Evolutionary conservation across 805 yeast species (phyloP).

Genomic region (Ogataea haglerorum): DNA sequence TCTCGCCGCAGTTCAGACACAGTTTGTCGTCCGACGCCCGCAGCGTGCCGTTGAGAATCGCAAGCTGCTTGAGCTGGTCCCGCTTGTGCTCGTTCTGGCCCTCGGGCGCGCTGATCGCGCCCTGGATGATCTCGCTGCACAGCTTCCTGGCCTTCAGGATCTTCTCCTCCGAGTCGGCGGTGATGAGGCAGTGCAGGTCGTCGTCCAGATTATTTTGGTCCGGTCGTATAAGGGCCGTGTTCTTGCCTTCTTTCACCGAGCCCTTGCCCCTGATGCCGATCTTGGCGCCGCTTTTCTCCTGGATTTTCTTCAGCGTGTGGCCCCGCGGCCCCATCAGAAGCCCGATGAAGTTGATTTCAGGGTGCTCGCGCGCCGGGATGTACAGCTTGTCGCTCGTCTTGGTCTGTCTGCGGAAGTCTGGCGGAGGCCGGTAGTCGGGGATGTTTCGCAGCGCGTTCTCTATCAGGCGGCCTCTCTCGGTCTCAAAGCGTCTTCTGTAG

Average conservation of each 20-base stretch:
- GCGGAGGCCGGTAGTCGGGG: conserved; percentile 78
- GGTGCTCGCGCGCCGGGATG: conserved; percentile 82
- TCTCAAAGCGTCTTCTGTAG: conserved; percentile 57
- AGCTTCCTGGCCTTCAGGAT: conserved; percentile 70
- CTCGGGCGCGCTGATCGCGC: conserved; percentile 85
- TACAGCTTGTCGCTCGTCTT: conserved; percentile 77
- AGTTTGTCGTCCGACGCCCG: conserved; percentile 64
- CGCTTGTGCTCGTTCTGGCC: conserved; percentile 91
- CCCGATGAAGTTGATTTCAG: conserved; percentile 92
- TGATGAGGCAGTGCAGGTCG: conserved; percentile 83
- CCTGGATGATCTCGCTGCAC: conserved; percentile 71
- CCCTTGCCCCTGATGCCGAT: conserved; percentile 94
- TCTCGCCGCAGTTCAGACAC: conserved; percentile 62
- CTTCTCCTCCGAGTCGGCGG: conserved; percentile 76
- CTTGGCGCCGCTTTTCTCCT: conserved; percentile 81
- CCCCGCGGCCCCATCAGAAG: conserved; percentile 94
- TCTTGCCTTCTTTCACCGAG: conserved; percentile 88
- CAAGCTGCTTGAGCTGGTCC: conserved; percentile 86
- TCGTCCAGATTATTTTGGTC: conserved; percentile 63
- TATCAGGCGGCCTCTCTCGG: conserved; percentile 77
- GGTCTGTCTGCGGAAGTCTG: conserved; percentile 61
- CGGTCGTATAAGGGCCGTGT: conserved; percentile 43
- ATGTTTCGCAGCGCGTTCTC: conserved; percentile 67
- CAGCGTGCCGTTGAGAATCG: conserved; percentile 90
- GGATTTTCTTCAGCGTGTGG: conserved; percentile 75